Base-by-base conservation (phyloP, 345 rosid genomes). In the Physaria fendleri region DNA sequence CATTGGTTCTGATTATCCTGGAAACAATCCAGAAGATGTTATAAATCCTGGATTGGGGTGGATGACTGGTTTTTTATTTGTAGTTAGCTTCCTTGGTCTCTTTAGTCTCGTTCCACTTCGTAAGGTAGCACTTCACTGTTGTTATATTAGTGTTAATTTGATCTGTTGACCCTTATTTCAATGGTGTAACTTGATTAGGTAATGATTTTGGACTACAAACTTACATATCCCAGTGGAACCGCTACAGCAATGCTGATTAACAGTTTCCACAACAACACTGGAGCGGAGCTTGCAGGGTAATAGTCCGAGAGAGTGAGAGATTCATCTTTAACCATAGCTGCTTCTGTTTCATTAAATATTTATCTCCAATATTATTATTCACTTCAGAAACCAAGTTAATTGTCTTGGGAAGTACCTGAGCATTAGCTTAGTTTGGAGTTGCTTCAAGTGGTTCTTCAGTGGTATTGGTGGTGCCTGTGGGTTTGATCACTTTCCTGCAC, bases 401-500 rank as follows among this genome's bases (percentile, higher is more conserved):
- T 83, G 85, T 62, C 91, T 89, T 46, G 91, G 89, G 44, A 89
- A 85, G 54, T 83, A 89, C 76, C 67, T 89, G 74, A 78, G 89
- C 72, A 62, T 85, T 51, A 85, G 91, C 68, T 70, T 89, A 7
- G 45, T 56, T 46, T 89, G 97, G 97, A 85, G 97, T 78, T 84
- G 87, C 77, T 89, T 89, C 78, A 89, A 89, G 74, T 89, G 97
- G 94, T 89, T 85, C 76, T 89, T 84, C 65, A 85, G 94, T 56
- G 96, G 96, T 35, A 37, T 82, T 32, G 96, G 94, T 7, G 88
- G 84, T 74, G 71, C 87, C 0, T 89, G 89, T 61, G 97, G 97
- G 20, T 85, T 89, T 75, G 97, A 89, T 69, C 78, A 83, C 64
- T 85, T 89, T 40, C 94, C 94, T 45, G 78, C 71, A 60, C 74